A percentile compares a stretch with the other conserved stretches of the same genome.
These are phyloP conservation scores for Wallacemonas rigidus DNA, from an alignment of 208 protist genomes.

Conservation along the genomic window DNA sequence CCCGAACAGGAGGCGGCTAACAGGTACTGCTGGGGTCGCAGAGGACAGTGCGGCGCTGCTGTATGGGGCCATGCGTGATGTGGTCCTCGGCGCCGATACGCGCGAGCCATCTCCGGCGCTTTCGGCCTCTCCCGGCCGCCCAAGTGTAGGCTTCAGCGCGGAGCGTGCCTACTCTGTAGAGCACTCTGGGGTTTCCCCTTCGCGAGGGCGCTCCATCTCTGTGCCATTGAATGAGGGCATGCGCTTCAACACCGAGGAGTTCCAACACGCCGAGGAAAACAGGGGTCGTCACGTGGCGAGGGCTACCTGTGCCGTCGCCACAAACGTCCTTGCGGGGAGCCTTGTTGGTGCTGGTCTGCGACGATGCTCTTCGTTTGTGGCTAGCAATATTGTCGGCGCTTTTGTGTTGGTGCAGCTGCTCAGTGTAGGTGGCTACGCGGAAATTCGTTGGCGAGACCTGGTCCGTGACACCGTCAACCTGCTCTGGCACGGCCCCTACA, in stretches of 20 bases:
- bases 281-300: constrained; percentile 17
- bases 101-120: neutral
- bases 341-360: constrained; percentile 19
- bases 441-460: constrained; percentile 53
- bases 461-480: constrained; percentile 33
- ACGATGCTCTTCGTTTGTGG: constrained; percentile 17
- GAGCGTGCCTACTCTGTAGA: too few species aligned
- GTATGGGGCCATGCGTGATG: neutral
- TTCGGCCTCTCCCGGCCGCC: neutral
- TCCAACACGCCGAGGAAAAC: constrained; percentile 1
- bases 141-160: neutral
- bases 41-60: constrained; percentile 17
- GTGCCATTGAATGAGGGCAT: constrained; percentile 11
- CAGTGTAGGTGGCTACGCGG: constrained; percentile 58
- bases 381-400: constrained; percentile 14
- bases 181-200: neutral
- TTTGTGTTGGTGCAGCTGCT: constrained; percentile 47
- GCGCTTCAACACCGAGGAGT: constrained; percentile 13
- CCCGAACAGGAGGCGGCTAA: constrained; percentile 33
- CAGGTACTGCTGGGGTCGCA: neutral
- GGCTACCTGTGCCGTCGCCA: constrained; percentile 20
- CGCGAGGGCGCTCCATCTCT: neutral
- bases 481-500: constrained; percentile 26
- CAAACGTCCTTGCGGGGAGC: constrained; percentile 28
- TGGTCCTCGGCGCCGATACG: constrained; percentile 18